A percentile compares a stretch with the other conserved stretches of the same genome.
These are phyloP conservation scores for Phytophthora pistaciae DNA, from an alignment of 352 stramenopile species.

Conservation along the genomic window DNA sequence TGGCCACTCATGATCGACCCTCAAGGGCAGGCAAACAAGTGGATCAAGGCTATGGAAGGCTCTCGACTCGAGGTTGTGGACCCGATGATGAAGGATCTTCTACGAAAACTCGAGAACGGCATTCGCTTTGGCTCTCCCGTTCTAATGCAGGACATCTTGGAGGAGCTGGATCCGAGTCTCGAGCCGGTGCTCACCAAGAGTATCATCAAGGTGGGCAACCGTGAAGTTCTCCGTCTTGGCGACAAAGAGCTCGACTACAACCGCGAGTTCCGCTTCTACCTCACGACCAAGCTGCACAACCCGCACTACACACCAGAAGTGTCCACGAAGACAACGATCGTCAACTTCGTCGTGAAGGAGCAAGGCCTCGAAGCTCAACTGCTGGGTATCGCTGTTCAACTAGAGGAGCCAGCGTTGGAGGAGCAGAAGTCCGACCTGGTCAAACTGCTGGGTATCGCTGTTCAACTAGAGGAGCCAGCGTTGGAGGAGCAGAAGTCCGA, in stretches of 20 bases:
- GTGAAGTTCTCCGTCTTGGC: conserved; percentile 93
- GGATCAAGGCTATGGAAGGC: conserved; percentile 96
- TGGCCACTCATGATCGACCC: conserved; percentile 99
- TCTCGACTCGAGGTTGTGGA: conserved; percentile 92
- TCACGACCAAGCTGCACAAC: conserved; percentile 97
- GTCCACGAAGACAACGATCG: conserved; percentile 96
- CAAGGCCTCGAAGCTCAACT: conserved; percentile 95
- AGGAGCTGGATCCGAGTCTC: conserved; percentile 95
- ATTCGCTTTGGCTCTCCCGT: conserved; percentile 95
- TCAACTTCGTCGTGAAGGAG: conserved; percentile 98
- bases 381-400: conserved; percentile 94
- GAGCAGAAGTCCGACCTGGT: conserved; percentile 95
- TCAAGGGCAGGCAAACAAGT: conserved; percentile 97
- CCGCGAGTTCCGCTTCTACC: conserved; percentile 94
- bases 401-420: conserved; percentile 95
- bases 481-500: conserved; percentile 96
- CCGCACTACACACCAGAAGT: conserved; percentile 96
- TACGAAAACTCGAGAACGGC: conserved; percentile 94
- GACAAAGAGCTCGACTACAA: conserved; percentile 98
- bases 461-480: conserved; percentile 94
- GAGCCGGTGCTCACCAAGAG: conserved; percentile 95
- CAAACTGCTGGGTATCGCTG: too few species aligned
- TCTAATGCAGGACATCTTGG: conserved; percentile 96
- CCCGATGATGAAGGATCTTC: conserved; percentile 95
- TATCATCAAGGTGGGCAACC: conserved; percentile 95